These are phyloP conservation scores for Beverwykella pulmonaria DNA, from an alignment of 495 filamentous ascomycete genomes.

Conservation along the genomic window DNA sequence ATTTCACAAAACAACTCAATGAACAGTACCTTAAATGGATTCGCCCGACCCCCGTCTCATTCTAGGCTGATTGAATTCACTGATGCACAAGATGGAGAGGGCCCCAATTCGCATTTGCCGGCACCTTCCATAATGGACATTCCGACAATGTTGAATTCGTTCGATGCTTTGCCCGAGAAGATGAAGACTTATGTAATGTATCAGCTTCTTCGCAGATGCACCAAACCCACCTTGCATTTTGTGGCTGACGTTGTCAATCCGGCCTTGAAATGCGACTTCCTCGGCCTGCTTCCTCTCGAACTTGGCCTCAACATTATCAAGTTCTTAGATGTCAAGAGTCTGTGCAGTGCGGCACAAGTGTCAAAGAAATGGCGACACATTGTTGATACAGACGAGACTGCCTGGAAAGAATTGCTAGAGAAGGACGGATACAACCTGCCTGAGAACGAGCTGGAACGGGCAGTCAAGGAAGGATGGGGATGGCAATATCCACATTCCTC, in stretches of 20 bases:
- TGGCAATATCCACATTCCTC: conserved; percentile 85
- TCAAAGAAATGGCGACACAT: conserved; percentile 92
- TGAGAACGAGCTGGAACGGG: conserved; percentile 80
- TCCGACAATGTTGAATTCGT: conserved; percentile 80
- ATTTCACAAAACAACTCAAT: conserved; percentile 25
- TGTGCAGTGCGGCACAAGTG: conserved; percentile 90
- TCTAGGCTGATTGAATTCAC: conserved; percentile 21
- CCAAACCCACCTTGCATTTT: conserved; percentile 86
- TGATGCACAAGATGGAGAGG: not conserved
- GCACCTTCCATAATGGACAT: conserved; percentile 68
- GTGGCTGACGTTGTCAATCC: conserved; percentile 94
- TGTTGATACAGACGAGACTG: conserved; percentile 87
- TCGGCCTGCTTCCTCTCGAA: conserved; percentile 80
- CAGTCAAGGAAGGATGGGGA: conserved; percentile 96
- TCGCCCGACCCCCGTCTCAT: conserved; percentile 5
- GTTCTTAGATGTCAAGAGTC: conserved; percentile 81
- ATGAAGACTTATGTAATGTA: conserved; percentile 96
- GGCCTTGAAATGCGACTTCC: conserved; percentile 92
- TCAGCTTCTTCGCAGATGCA: conserved; percentile 84
- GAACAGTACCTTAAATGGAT: conserved; percentile 1
- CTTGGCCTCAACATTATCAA: conserved; percentile 84
- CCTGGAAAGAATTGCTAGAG: conserved; percentile 93
- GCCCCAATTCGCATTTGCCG: conserved; percentile 38
- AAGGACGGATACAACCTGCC: conserved; percentile 77
- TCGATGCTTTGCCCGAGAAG: conserved; percentile 84